Conservation (phyloP, 192 early-diverging fungal genomes). For the Spizellomyces sp. region DNA sequence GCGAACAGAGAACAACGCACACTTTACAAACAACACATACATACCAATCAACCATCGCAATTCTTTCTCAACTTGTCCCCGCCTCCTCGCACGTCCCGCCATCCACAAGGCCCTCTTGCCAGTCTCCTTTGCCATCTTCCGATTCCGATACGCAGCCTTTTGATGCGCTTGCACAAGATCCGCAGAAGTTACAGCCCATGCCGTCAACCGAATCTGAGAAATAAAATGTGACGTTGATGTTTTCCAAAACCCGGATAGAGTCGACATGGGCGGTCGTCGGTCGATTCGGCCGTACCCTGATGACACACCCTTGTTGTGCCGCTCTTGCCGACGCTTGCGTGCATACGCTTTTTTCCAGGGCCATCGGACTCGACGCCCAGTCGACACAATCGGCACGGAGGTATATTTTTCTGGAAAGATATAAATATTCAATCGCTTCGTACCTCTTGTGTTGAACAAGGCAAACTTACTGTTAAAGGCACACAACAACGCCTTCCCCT, state of each 20-base stretch:
- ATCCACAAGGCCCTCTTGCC: neutral
- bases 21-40: neutral
- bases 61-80: neutral
- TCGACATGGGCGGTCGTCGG: neutral
- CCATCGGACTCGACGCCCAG: neutral
- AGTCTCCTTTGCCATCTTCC: neutral
- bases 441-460: too few species aligned
- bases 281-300: neutral
- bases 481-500: neutral
- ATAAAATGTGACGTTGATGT: conserved; percentile 1
- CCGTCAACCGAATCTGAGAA: neutral
- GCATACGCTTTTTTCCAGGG: neutral
- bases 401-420: too few species aligned
- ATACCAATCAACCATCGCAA: neutral
- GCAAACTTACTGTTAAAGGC: too few species aligned
- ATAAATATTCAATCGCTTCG: too few species aligned
- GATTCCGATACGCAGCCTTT: neutral
- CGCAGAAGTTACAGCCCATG: neutral
- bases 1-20: too few species aligned
- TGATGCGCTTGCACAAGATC: neutral
- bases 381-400: too few species aligned
- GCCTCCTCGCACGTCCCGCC: neutral
- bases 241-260: conserved; percentile 4
- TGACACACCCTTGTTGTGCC: neutral
- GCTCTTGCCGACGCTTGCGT: neutral